Percentiles rank a stretch among this genome's conserved stretches.
These are phyloP conservation scores for Rhizophagus sp. DNA, from an alignment of 192 early-diverging fungal genomes.

Conservation along the genomic window DNA sequence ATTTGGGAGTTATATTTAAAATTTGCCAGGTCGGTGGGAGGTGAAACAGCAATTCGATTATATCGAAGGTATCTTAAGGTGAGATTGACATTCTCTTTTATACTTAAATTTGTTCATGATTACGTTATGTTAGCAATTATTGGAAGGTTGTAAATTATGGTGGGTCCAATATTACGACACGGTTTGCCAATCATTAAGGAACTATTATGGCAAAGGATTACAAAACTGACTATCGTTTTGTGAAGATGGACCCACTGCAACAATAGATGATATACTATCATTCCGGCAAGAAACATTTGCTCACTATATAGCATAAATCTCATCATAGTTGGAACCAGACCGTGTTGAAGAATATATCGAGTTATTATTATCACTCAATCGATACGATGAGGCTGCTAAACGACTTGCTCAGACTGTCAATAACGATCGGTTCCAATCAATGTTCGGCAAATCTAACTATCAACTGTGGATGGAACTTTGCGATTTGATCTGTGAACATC, in stretches of 20 bases:
- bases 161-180: not conserved
- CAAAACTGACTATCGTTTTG: too few species aligned
- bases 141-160: not conserved
- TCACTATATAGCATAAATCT: not conserved
- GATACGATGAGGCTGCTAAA: conserved; percentile 77
- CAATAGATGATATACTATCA: not conserved
- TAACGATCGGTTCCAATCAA: conserved; percentile 66
- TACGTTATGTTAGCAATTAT: not conserved
- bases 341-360: conserved; percentile 76
- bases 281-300: not conserved
- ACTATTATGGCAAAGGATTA: too few species aligned
- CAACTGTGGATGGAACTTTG: conserved; percentile 87
- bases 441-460: conserved; percentile 66
- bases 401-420: conserved; percentile 74
- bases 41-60: conserved; percentile 78
- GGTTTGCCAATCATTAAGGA: too few species aligned
- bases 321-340: conserved; percentile 68
- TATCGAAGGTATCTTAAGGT: conserved; percentile 83
- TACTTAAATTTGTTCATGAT: not conserved
- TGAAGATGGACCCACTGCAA: too few species aligned
- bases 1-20: conserved; percentile 87
- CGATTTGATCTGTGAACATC: conserved; percentile 74
- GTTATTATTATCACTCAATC: conserved; percentile 62
- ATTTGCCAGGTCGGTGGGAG: conserved; percentile 78
- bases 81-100: not conserved